Conservation (phyloP, 805 yeast genomes). For the Blastobotrys parvus region DNA sequence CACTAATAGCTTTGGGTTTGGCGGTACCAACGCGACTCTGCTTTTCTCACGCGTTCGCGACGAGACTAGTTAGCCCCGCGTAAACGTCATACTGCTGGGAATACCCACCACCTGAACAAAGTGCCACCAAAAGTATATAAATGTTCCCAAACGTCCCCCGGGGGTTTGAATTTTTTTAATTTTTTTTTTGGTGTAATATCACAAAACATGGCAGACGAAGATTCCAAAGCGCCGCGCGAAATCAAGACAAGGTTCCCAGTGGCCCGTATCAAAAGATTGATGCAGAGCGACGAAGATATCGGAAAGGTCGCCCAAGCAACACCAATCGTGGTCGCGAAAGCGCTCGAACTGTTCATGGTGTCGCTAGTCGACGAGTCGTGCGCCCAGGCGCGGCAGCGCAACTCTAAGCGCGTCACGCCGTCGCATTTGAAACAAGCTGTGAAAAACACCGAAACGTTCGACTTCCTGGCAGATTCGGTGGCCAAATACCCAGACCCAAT, state of each 20-base stretch:
- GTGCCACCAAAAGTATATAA: no score
- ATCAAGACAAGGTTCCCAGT: constrained; percentile 37
- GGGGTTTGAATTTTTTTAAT: no score
- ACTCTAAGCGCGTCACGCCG: constrained; percentile 73
- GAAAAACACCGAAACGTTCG: constrained; percentile 80
- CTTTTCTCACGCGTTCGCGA: constrained; percentile 20
- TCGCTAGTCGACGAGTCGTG: constrained; percentile 80
- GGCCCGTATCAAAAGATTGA: constrained; percentile 89
- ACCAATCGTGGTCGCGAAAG: constrained; percentile 95
- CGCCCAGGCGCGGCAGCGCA: constrained; percentile 63
- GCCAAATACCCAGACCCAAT: constrained; percentile 47
- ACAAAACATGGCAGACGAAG: background rate
- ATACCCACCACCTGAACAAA: no score
- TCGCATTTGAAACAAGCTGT: constrained; percentile 80
- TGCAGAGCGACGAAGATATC: constrained; percentile 97
- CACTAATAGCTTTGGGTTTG: constrained; percentile 93
- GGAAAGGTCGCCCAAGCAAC: constrained; percentile 99
- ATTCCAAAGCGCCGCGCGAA: constrained; percentile 15
- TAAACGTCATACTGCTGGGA: no score
- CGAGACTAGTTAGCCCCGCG: no score
- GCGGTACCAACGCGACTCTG: constrained; percentile 86
- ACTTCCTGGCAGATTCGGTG: constrained; percentile 75
- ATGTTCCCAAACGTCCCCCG: no score
- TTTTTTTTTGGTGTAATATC: no score
- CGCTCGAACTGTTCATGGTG: constrained; percentile 85